Base-by-base conservation (phyloP, 345 rosid genomes). In the Anacardium occidentale region DNA sequence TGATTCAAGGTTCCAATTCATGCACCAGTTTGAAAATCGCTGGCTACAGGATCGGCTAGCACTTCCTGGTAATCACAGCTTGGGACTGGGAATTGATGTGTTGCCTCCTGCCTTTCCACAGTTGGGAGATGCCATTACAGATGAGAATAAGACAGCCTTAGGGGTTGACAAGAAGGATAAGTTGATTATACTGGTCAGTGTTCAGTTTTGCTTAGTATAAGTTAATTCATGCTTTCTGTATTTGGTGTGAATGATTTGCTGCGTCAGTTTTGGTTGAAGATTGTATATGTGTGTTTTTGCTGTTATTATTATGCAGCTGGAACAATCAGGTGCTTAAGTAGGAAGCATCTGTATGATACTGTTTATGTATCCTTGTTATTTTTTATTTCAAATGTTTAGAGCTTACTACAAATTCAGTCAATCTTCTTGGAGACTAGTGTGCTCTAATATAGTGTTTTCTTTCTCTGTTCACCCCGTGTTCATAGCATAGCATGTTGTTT, bases 121-220 rank as follows among this genome's bases (percentile, higher is more conserved):
- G 62, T 58, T 70, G 17, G 51, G 77, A 0, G 78, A 56, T 50
- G 47, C 42, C 42, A 37, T 24, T 7, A 57, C 15, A 15, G 34
- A 76, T 34, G 66, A 69, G 52, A 24, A 40, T 20, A 70, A 62
- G 34, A 56, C 57, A 53, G 50, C 76, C n/a, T 29, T 51, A 42
- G 76, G 78, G 69, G 62, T 66, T 63, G 74, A 66, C 52, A 71
- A 75, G 70, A 71, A 78, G 69, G 77, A 79, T 51, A 87, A 76
- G 69, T 54, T 80, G 66, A 81, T 87, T 40, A 58, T 72, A 25
- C 70, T 84, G 88, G 91, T 89, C 53, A 77, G 84, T 74, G 29
- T 21, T 62, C n/a, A 40, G 42, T 53, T 8, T 56, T 11, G 14
- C 17, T 24, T 64, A 52, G 17, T 5, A 51, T 21, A 10, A 45